Base-by-base conservation (phyloP, 164 flowering plant species). In the Santalum album region DNA sequence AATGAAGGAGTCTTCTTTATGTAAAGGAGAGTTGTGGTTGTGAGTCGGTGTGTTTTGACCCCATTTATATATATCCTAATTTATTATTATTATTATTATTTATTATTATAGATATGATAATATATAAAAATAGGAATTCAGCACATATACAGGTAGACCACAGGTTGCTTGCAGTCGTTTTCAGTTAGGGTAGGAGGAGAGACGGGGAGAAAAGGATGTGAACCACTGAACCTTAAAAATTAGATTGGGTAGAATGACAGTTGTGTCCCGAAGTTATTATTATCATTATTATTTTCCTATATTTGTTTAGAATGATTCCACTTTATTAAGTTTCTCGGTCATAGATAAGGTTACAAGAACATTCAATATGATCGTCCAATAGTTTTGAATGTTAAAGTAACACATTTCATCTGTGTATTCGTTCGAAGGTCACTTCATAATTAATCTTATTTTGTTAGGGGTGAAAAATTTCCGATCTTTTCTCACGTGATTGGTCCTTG, bases 31-130 rank as follows among this genome's bases (percentile, higher is more conserved):
- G 47, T 17, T 46, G 20, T 56, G 54, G 61, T 4, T 12, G 16
- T 59, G 56, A 66, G 80, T 78, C 77, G 79, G 85, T 70, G 57
- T 62, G 22, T 36, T 9, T 9, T 36, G 40, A 9, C 42, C 42
- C 42, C 3, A 12, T 38, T 38, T 38, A 15, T 12, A 12, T 11
- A 11, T 38, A 9, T 9, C 14, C 0, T 38, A 14, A 11, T 38
- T 38, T 38, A 38, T 38, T 38, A 43, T 43, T 16, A 43, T 43
- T 43, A 16, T 43, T 43, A 43, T 43, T 29, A 29, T 29, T 3
- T 9, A 29, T 29, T 9, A 29, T 29, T 29, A 29, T 29, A 29
- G 34, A 9, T 29, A 29, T 29, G 34, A n/a, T n/a, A n/a, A n/a
- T 43, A 20, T 17, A 16, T 17, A 3, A 3, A 12, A 3, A 43